Conservation (phyloP, 2,329 filamentous ascomycete species). For the Lasiodiplodia sp. region DNA sequence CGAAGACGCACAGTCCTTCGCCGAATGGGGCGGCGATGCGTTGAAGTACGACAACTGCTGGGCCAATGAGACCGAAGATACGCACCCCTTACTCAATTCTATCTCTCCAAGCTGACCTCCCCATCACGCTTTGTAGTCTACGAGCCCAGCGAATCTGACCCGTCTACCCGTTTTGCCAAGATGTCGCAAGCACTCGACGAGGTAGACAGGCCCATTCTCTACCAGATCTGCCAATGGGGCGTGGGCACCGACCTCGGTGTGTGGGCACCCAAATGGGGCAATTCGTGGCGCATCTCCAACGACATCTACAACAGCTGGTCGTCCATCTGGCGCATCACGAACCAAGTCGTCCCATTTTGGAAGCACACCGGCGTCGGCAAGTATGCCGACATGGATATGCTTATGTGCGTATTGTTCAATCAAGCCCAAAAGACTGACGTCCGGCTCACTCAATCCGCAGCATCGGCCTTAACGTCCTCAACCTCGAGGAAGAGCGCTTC, state of each 20-base stretch:
- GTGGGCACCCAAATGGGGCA: constrained; percentile 37
- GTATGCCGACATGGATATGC: constrained; percentile 35
- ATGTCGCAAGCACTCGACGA: constrained; percentile 36
- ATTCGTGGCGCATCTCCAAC: constrained; percentile 38
- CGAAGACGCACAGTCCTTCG: constrained; percentile 38
- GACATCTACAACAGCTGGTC: constrained; percentile 26
- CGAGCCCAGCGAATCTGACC: constrained; percentile 17
- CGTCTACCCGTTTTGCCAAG: constrained; percentile 16
- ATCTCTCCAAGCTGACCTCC: neutral
- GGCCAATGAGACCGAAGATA: constrained; percentile 42
- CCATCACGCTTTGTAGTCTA: constrained; percentile 1
- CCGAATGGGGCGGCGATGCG: constrained; percentile 38
- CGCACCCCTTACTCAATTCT: neutral
- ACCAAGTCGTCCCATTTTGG: constrained; percentile 43
- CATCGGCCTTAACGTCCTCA: constrained; percentile 22
- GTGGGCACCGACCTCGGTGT: constrained; percentile 35
- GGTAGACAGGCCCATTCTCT: constrained; percentile 36
- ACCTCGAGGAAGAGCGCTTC: constrained; percentile 49
- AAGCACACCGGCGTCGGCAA: constrained; percentile 39
- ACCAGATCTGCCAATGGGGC: constrained; percentile 39
- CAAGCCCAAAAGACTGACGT: neutral
- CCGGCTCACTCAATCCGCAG: neutral
- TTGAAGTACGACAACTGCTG: constrained; percentile 64
- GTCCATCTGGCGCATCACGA: constrained; percentile 41
- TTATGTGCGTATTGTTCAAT: neutral